Evolutionary conservation across 306 rosid genomes (phyloP), one percentile per base, ranked within the genome.

Genomic region (Canavalia ensiformis): DNA sequence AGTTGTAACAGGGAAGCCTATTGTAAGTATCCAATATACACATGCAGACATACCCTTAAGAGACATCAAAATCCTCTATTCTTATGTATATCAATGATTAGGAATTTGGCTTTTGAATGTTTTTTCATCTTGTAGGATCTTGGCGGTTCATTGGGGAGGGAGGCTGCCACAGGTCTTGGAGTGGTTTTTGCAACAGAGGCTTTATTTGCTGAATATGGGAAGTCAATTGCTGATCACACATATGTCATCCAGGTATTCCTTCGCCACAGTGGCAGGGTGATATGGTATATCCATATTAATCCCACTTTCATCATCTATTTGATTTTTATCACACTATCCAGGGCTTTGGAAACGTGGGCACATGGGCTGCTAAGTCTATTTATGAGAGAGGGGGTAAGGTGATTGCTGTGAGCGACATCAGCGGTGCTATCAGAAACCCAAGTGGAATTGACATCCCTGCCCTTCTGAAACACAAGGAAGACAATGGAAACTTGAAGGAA

Each of bases 291-390:
- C 25, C 9, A 46, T 50, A 73, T 66, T 0, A 39, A 31, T 83
- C 47, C 4, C 31, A 72, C 8, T 56, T 72, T 78, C 4, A 34
- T 45, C 72, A 13, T 39, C 4, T n/a, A 51, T 42, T 57, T 73
- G 68, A 74, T 62, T 79, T 68, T 68, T 42, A 11, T 25, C 25
- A 41, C 60, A 4, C 29, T 60, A 35, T 86, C 5, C 55, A 91
- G 96, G 96, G 94, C 51, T 89, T 91, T 64, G 92, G 96, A 70
- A 91, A 89, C 4, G 96, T 91, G 65, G 97, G 97, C 34, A 88
- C 94, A 0, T 92, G 94, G 92, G 94, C 95, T 45, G 91, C 94
- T 46, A 90, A 81, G 81, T 82, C 87, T 33, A 63, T 92, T 59
- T 84, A 64, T 47, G 94, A 90, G 68, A 90, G 87, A 84, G 94